Evolutionary conservation across 192 early-diverging fungal genomes (phyloP), one percentile per base, ranked within the genome.

Genomic region (Linnemannia exigua): DNA sequence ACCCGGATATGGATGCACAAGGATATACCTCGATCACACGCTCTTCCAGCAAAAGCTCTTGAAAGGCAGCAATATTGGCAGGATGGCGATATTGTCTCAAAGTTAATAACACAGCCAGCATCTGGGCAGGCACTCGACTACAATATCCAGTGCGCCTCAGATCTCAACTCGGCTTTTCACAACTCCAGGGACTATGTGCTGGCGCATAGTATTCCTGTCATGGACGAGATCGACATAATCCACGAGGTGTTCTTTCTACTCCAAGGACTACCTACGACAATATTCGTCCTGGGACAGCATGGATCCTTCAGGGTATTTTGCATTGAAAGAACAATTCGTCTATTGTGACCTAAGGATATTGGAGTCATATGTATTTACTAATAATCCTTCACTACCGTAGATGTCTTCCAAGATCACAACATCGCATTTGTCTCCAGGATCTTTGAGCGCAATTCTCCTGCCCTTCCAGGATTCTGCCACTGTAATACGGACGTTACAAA

Each of bases 221-320:
- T 86, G 79, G 74, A 86, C 36, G 84, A 86, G 35, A 41, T 76
- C 6, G 84, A 86, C 19, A 68, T 86, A 5, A 74, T 86, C 0
- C 51, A 86, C 61, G 84, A 86, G 38, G 70, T 86, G 20, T 67
- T 86, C 36, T 38, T 86, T 22, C 19, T 86, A 6, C 75, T 86
- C 0, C 78, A 76, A 48, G 79, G 84, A 5, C 76, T 73, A 6
- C 74, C 84, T 15, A 80, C 78, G 8, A 50, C 72, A 3, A 47
- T 86, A 31, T 86, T 86, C 33, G 37, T 9, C 33, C 6, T 67
- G 7, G 48, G 37, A 16, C 5, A 71, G 14, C 20, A 76, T 2
- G 51, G 35, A 1, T 15, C 4, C 0, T 31, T 25, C 19, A 19
- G 41, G 66, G 69, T 47, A 47, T 14, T 38, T 15, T 25, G 17